A percentile compares a stretch with the other conserved stretches of the same genome.
phyloP scores from a whole-genome alignment of 2,329 filamentous ascomycete species.

The Phyllosticta paracitricarpa region DNA sequence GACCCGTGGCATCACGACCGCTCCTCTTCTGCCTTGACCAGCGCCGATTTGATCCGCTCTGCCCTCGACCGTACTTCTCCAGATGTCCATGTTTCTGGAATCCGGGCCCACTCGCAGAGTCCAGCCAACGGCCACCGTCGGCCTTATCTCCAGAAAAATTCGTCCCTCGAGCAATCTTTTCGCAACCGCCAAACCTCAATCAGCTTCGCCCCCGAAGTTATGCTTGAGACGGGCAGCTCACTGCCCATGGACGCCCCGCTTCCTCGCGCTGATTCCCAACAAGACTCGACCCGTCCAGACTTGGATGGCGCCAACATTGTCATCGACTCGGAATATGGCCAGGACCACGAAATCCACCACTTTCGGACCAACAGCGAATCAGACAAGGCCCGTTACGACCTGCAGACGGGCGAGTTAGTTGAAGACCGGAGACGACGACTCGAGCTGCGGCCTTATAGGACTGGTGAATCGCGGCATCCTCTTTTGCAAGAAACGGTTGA shows the following conservation, averaged over 20 bases:
- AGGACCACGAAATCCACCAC: constrained; percentile 15
- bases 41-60: constrained; percentile 15
- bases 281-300: not conserved
- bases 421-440: constrained; percentile 7
- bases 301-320: constrained; percentile 5
- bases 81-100: constrained; percentile 13
- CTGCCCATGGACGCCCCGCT: constrained; percentile 28
- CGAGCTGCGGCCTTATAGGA: constrained; percentile 20
- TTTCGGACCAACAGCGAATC: constrained; percentile 14
- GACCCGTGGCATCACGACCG: constrained; percentile 19
- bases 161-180: constrained; percentile 15
- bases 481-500: constrained; percentile 27
- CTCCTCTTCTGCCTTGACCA: constrained; percentile 16
- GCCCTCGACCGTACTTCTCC: constrained; percentile 13
- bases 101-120: constrained; percentile 14
- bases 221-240: constrained; percentile 30
- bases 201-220: constrained; percentile 31
- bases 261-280: constrained; percentile 17
- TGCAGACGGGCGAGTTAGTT: constrained; percentile 7
- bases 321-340: constrained; percentile 13
- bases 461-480: constrained; percentile 23
- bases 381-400: constrained; percentile 20
- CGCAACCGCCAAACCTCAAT: constrained; percentile 29
- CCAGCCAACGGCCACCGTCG: constrained; percentile 13
- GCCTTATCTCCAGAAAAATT: not conserved